phyloP scores from a whole-genome alignment of 331 rosid genomes.

The Acacia pycnantha region DNA sequence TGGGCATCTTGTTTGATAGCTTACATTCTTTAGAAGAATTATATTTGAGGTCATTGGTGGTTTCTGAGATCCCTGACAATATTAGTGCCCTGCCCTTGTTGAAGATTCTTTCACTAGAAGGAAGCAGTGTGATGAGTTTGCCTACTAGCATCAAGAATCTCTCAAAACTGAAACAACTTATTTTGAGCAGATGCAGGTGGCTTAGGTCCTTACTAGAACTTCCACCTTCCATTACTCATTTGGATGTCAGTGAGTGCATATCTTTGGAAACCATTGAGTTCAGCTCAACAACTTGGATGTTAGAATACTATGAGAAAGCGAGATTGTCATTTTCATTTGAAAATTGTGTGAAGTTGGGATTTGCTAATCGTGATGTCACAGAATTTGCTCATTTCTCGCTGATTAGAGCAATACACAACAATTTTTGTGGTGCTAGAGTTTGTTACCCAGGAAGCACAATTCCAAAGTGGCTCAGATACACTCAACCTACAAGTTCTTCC shows the following conservation, averaged over 20 bases:
- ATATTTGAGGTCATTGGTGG: neutral
- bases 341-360: neutral
- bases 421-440: neutral
- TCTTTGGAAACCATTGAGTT: neutral
- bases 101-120: neutral
- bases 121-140: neutral
- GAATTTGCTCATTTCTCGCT: neutral
- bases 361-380: neutral
- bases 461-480: neutral
- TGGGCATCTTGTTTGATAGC: neutral
- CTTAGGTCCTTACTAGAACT: neutral
- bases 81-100: neutral
- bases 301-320: neutral
- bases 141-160: neutral
- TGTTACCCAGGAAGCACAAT: neutral
- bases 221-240: neutral
- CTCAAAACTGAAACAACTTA: neutral
- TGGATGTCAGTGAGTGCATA: neutral
- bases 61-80: neutral
- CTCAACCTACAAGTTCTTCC: too few species aligned
- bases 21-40: neutral
- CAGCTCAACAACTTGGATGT: neutral
- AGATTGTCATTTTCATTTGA: neutral
- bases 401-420: neutral
- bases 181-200: neutral